Evolutionary conservation across 1,139 yeast genomes (phyloP), one percentile per base, ranked within the genome.

Genomic region (Ashbya aceris): DNA sequence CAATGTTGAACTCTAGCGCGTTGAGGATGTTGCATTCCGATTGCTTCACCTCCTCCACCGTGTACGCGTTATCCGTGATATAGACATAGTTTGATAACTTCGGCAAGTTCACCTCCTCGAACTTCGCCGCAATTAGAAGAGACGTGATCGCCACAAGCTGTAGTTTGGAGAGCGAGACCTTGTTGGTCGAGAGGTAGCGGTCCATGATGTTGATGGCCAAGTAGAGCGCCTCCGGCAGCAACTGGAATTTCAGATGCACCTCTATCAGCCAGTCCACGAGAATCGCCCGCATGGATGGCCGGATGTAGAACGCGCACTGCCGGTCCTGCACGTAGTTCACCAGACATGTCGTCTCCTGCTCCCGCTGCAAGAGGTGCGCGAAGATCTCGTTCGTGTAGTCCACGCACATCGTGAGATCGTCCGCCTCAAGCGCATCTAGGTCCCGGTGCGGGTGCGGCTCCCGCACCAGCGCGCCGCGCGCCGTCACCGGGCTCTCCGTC

Each of bases 261-360:
- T 87, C 95, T 12, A 87, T 87, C 50, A 89, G 71, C 97, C 97
- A 89, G 64, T 91, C 96, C 20, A 89, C 86, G 48, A 89, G 68
- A 39, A 89, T 84, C 10, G 91, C 83, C 50, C 96, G 74, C 84
- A 85, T 84, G 49, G 79, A 76, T 50, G 96, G 95, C 55, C 82
- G 77, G 50, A 85, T 65, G 45, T 78, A 45, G 72, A 71, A 65
- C 78, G 93, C 41, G 9, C 53, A 55, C 5, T 48, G 46, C 20
- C 37, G 32, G 27, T 48, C 52, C 26, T 31, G 30, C n/a, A 86
- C 67, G 56, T 85, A 86, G 50, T 77, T 73, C 8, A 89, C 70
- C 51, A 77, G 79, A 8, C 96, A 95, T 58, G 83, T 68, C 49
- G 87, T 84, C 53, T 74, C 70, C 41, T 65, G 55, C 63, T 91